Evolutionary conservation across 495 filamentous ascomycete species (phyloP).

Genomic region (Xylaria curta): DNA sequence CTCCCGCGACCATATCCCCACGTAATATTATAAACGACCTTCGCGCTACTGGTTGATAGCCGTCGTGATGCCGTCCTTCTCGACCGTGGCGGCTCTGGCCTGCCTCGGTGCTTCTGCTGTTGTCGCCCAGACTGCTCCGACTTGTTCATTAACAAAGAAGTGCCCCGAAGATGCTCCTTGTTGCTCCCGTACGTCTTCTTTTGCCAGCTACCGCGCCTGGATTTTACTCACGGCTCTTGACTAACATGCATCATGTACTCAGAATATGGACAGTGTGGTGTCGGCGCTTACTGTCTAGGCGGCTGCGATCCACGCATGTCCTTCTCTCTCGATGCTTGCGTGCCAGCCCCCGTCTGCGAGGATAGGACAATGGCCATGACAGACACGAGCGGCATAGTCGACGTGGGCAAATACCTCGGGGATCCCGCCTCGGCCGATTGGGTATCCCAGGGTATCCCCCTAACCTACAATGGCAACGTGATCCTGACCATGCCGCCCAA

Average conservation of each 20-base stretch:
- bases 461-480: conserved; percentile 65
- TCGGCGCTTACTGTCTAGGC: conserved; percentile 93
- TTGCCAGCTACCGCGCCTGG: not conserved
- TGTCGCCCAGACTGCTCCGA: conserved; percentile 38
- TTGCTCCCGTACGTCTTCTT: conserved; percentile 81
- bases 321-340: conserved; percentile 80
- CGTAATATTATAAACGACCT: conserved; percentile 25
- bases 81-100: conserved; percentile 45
- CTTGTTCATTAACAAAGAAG: conserved; percentile 59
- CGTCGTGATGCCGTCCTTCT: conserved; percentile 46
- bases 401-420: conserved; percentile 84
- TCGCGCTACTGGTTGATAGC: not conserved
- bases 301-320: conserved; percentile 91
- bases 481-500: conserved; percentile 86
- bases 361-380: conserved; percentile 73
- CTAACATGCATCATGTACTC: conserved; percentile 33
- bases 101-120: conserved; percentile 50
- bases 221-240: conserved; percentile 7
- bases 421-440: conserved; percentile 80
- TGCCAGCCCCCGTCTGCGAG: conserved; percentile 83
- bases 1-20: not conserved
- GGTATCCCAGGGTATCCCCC: conserved; percentile 81
- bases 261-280: conserved; percentile 95
- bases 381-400: conserved; percentile 67
- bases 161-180: conserved; percentile 83